phyloP scores from a whole-genome alignment of 78 protist species.

The Dictyostelium capitatum region DNA sequence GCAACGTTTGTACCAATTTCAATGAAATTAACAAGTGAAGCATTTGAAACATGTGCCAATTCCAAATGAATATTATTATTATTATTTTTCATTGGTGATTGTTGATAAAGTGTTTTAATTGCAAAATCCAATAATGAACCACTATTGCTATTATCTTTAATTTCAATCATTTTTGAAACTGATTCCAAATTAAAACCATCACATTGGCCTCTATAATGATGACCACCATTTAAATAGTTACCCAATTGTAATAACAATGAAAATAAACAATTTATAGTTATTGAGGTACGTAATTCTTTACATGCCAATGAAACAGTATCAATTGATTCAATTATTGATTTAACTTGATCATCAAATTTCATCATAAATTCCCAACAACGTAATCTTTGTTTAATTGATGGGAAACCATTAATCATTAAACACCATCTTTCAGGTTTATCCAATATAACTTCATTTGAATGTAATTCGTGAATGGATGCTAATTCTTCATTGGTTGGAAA shows the following conservation, averaged over 20 bases:
- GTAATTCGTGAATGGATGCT: conserved; percentile 61
- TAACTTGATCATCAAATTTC: conserved; percentile 39
- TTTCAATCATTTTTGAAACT: conserved; percentile 52
- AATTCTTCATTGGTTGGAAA: conserved; percentile 53
- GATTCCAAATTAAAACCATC: conserved; percentile 80
- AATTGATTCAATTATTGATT: conserved; percentile 4
- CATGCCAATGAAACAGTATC: conserved; percentile 43
- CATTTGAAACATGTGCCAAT: conserved; percentile 52
- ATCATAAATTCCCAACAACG: conserved; percentile 69
- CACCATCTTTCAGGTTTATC: conserved; percentile 83
- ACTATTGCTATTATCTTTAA: conserved; percentile 42
- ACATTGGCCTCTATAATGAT: conserved; percentile 67
- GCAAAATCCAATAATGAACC: conserved; percentile 71
- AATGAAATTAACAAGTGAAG: conserved; percentile 45
- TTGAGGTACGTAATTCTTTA: conserved; percentile 39
- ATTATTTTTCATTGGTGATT: not conserved
- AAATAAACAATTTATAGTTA: not conserved
- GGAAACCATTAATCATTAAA: conserved; percentile 76
- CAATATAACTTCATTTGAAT: conserved; percentile 15
- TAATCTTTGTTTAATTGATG: conserved; percentile 62
- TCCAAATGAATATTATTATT: conserved; percentile 21
- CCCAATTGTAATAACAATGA: conserved; percentile 48
- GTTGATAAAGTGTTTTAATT: conserved; percentile 34
- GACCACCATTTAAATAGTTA: conserved; percentile 77
- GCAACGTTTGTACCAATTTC: conserved; percentile 31